Base-by-base conservation (phyloP, 805 yeast genomes). In the Ogataea saltuana region DNA sequence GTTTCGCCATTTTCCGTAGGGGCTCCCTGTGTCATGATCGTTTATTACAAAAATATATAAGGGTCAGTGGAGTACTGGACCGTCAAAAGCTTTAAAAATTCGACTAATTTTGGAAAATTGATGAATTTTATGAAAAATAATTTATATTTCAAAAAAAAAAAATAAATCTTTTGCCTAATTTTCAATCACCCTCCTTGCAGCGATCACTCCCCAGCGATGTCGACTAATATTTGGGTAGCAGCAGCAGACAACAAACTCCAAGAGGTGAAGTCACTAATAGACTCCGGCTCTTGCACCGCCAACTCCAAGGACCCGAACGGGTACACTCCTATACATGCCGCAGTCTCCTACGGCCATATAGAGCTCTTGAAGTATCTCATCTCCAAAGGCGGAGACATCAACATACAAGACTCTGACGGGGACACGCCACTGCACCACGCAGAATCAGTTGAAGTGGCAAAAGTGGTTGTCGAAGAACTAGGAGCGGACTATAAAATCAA, bases 241-340 rank as follows among this genome's bases (percentile, higher is more conserved):
- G 91, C 97, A 5, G 86, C 97, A 15, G 99, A 93, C 60, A 84
- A 88, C 54, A 78, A 83, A 48, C 45, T 75, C 3, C 73, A 68
- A 2, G 56, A 72, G 6, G 96, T 93, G 6, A 76, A 81, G 49
- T 50, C 71, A 11, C 68, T 71, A 41, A 65, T 93, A 6, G 69
- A 64, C 9, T 55, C 74, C 0, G 84, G 83, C 0, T 56, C 67
- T 5, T 71, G 69, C 50, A 72, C 81, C 3, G 78, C 97, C 3
- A 84, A 88, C 57, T 75, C 84, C 6, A 79, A 83, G 49, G 99
- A 93, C 63, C 85, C 87, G 1, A 88, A 90, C 56, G 99, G 99
- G 1, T 93, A 95, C 65, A 91, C 98, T 0, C 95, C 99, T 6
- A 75, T 93, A 10, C 99, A 93, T 63, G 99, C 99, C 0, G 98